Percentiles rank a stretch among this genome's conserved stretches.
Evolutionary conservation across 1,284 basidiomycete species (phyloP).

Genomic region (Tausonia pullulans): DNA sequence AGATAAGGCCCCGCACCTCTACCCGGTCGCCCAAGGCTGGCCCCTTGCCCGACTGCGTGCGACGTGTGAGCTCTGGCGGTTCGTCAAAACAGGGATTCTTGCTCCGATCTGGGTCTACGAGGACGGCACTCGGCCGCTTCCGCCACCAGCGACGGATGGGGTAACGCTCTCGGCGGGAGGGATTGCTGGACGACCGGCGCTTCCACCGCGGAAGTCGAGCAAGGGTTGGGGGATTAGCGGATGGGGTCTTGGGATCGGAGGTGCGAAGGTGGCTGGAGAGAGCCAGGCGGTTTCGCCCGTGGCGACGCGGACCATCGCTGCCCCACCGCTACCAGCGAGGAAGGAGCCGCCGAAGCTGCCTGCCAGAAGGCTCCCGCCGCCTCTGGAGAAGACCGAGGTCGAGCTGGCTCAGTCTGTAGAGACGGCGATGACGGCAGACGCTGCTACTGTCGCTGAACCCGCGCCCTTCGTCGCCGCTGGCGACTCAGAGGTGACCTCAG

Average conservation of each 20-base stretch:
- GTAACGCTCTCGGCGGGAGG: neutral
- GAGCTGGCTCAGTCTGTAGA: neutral
- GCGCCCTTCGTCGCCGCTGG: neutral
- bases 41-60: slow-evolving; percentile 64
- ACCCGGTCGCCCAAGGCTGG: slow-evolving; percentile 40
- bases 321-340: neutral
- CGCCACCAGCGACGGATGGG: neutral
- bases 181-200: neutral
- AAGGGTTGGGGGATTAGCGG: slow-evolving; percentile 10
- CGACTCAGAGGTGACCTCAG: neutral
- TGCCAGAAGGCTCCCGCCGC: neutral
- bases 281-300: neutral
- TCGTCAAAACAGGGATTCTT: slow-evolving; percentile 66
- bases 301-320: neutral
- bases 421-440: neutral
- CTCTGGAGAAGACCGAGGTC: neutral
- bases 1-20: slow-evolving; percentile 17
- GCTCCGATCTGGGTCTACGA: slow-evolving; percentile 80
- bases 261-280: neutral
- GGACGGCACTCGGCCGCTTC: slow-evolving; percentile 23
- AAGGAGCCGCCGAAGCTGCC: neutral
- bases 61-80: slow-evolving; percentile 87
- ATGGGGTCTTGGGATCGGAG: slow-evolving; percentile 9
- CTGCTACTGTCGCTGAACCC: neutral
- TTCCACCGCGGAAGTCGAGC: slow-evolving; percentile 14